These are phyloP conservation scores for Acephala macrosclerotiorum DNA, from an alignment of 2,329 filamentous ascomycete genomes.

Conservation along the genomic window DNA sequence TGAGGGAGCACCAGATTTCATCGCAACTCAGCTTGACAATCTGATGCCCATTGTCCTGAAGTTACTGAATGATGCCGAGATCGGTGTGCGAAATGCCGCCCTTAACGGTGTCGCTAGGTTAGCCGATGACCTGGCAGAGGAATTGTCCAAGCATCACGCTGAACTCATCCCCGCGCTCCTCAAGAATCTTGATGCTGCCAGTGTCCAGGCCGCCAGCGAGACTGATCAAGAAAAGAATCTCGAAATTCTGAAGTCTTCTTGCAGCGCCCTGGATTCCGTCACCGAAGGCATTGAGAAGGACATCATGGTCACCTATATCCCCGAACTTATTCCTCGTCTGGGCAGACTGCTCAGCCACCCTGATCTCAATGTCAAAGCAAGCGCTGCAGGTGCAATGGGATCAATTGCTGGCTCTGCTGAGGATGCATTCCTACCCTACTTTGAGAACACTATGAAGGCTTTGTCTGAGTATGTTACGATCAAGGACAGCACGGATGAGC, in stretches of 20 bases:
- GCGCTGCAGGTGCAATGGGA: conserved; percentile 87
- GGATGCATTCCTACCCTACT: conserved; percentile 87
- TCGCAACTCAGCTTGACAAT: conserved; percentile 87
- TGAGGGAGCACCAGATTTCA: conserved; percentile 96
- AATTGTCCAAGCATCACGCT: conserved; percentile 85
- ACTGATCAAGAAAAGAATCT: conserved; percentile 76
- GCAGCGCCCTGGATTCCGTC: conserved; percentile 89
- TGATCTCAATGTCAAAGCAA: conserved; percentile 88
- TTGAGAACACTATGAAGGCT: conserved; percentile 88
- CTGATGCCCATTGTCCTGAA: conserved; percentile 86
- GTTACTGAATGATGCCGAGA: conserved; percentile 84
- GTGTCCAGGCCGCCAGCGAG: conserved; percentile 68
- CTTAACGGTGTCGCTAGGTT: conserved; percentile 88
- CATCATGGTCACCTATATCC: conserved; percentile 82
- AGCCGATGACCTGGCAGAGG: conserved; percentile 91
- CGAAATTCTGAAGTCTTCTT: conserved; percentile 87
- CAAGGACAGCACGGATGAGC: conserved; percentile 88
- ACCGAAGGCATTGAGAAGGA: conserved; percentile 85
- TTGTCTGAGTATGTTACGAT: conserved; percentile 83
- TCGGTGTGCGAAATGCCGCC: conserved; percentile 84
- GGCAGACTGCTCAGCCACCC: conserved; percentile 83
- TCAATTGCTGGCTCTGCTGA: conserved; percentile 89
- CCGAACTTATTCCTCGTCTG: conserved; percentile 83
- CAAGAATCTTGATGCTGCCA: conserved; percentile 86
- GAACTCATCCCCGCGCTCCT: conserved; percentile 84